A percentile compares a stretch with the other conserved stretches of the same genome.
These are phyloP conservation scores for Kwoniella shandongensis DNA, from an alignment of 768 basidiomycete species.

Conservation along the genomic window DNA sequence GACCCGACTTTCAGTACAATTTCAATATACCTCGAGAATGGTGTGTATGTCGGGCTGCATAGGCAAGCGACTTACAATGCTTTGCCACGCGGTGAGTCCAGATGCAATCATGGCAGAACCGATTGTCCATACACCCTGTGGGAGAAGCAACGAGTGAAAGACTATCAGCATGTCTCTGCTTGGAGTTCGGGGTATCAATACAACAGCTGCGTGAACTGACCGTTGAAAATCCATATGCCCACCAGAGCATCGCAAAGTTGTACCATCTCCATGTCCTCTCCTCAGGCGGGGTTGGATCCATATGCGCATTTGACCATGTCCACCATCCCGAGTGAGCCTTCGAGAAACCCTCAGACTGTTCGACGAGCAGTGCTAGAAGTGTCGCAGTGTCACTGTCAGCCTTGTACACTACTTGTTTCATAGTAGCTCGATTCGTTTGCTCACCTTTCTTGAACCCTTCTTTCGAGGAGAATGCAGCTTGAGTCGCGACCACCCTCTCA, in stretches of 20 bases:
- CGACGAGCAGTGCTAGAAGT: constrained; percentile 6
- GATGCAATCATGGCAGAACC: constrained; percentile 13
- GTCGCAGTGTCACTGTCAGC: not conserved
- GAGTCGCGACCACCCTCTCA: constrained; percentile 1
- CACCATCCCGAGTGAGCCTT: constrained; percentile 1
- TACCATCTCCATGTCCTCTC: constrained; percentile 19
- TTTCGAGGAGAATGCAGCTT: constrained; percentile 1
- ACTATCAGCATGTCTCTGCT: too few species aligned
- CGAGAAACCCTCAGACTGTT: constrained; percentile 5
- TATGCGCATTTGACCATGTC: constrained; percentile 12
- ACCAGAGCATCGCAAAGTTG: constrained; percentile 4
- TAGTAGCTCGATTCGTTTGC: not conserved
- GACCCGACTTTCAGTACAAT: too few species aligned
- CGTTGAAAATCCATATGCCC: constrained; percentile 13
- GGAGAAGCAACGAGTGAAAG: too few species aligned
- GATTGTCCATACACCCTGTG: constrained; percentile 9
- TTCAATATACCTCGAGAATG: too few species aligned
- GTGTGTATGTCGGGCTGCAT: too few species aligned
- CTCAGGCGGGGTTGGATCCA: constrained; percentile 17
- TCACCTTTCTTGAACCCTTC: constrained; percentile 13
- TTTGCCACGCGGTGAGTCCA: constrained; percentile 6
- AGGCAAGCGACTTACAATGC: constrained; percentile 6
- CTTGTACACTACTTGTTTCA: not conserved
- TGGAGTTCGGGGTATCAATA: too few species aligned
- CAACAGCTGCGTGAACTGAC: too few species aligned